Evolutionary conservation across 192 early-diverging fungal genomes (phyloP).

Genomic region (Funneliformis mosseae): DNA sequence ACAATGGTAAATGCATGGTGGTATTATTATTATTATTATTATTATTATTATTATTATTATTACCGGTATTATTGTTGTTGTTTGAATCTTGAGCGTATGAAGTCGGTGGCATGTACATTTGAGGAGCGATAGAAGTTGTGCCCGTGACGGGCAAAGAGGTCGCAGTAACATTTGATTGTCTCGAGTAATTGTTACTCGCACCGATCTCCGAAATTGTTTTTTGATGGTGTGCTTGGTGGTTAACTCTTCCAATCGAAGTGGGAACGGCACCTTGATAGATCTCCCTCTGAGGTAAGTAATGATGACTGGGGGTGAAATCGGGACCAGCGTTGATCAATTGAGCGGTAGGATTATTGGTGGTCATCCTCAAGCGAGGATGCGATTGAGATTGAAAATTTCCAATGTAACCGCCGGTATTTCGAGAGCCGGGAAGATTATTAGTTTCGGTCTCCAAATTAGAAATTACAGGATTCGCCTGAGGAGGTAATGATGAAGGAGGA

Average conservation of each 20-base stretch:
- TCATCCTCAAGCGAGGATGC: no score
- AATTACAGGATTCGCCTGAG: neutral
- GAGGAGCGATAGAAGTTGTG: neutral
- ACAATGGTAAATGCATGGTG: slow-evolving; percentile 3
- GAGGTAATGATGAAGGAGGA: neutral
- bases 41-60: neutral
- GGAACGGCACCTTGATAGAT: neutral
- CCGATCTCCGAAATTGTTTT: neutral
- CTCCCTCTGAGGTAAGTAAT: neutral
- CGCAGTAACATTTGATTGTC: no score
- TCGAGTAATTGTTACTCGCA: neutral
- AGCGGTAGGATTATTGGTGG: no score
- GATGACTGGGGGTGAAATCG: neutral
- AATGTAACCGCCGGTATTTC: no score
- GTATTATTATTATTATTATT: slow-evolving; percentile 4
- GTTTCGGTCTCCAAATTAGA: neutral
- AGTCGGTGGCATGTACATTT: no score
- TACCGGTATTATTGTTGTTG: neutral
- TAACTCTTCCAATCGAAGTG: neutral
- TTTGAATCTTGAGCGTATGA: neutral
- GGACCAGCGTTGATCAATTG: neutral
- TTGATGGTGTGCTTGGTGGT: neutral
- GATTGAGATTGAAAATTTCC: no score
- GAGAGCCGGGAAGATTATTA: no score
- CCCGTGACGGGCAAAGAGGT: neutral